Evolutionary conservation across 2,329 filamentous ascomycete genomes (phyloP), one percentile per base, ranked within the genome.

Genomic region (Mollisiaceae sp.): DNA sequence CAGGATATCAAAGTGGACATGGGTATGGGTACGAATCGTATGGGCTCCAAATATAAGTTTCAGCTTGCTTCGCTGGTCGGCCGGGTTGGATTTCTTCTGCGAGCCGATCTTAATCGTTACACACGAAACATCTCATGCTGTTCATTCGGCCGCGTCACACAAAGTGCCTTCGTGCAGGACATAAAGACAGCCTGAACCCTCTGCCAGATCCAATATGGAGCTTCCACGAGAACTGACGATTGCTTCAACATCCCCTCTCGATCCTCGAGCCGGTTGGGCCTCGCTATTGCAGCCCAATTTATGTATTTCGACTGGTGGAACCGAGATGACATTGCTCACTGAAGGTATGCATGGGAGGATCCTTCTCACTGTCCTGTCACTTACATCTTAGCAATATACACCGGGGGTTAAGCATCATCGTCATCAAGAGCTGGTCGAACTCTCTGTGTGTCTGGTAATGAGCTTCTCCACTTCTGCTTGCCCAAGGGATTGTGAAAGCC

Each of bases 1-100:
- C 22, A 54, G 22, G 50, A 54, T 54, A 54, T 35, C 50, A 54
- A 35, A 35, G 50, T 54, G 50, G 50, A n/a, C 14, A 47, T 18
- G 15, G 43, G 20, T 32, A 6, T 32, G 20, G 15, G 20, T 20
- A 54, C 18, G 50, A 22, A 54, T 11, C 14, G 6, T 18, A 54
- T 11, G 50, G 20, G 14, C 22, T 14, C 27, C 50, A 54, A 54
- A 54, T 27, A 35, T 35, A 54, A 35, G 50, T 54, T 54, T 54
- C 50, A 8, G 50, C 50, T 27, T 54, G 50, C 22, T 54, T 32
- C 3, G 50, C 50, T 54, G 24, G 50, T 54, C 50, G 4, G n/a
- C 3, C 15, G 27, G 27, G 27, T 54, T 18, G 50, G 50, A 8
- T 8, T 54, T 22, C 50, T 32, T n/a, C 50, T 14, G n/a, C 20